A percentile compares a stretch with the other conserved stretches of the same genome.
phyloP scores from a whole-genome alignment of 2,329 filamentous ascomycete genomes.

The Pseudocercospora fijiensis region DNA sequence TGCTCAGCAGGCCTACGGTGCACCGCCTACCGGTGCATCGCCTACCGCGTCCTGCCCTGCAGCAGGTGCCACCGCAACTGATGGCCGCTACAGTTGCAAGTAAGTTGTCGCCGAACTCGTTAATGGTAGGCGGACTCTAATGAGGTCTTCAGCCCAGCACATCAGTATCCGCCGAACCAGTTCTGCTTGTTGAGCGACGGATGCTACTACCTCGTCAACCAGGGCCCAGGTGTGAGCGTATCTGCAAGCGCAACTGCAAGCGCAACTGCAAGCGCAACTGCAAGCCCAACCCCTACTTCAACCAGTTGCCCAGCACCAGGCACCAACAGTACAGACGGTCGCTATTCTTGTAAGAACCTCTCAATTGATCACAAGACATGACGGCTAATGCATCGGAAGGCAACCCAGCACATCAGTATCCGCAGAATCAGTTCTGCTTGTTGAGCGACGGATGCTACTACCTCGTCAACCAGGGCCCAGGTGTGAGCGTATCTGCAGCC shows the following conservation, averaged over 20 bases:
- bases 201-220: slow-evolving; percentile 12
- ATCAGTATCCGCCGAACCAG: slow-evolving; percentile 7
- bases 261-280: slow-evolving; percentile 6
- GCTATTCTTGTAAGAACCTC: slow-evolving; percentile 7
- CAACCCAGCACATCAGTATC: neutral
- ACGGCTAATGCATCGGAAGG: too few species aligned
- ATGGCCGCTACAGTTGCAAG: slow-evolving; percentile 18
- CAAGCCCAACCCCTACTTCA: slow-evolving; percentile 9
- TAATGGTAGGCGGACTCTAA: neutral
- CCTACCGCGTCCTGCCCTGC: neutral
- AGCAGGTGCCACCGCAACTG: neutral
- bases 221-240: slow-evolving; percentile 9
- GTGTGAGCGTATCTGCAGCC: too few species aligned
- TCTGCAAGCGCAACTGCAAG: slow-evolving; percentile 5
- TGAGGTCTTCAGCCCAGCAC: neutral
- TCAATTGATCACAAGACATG: too few species aligned
- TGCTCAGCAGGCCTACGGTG: neutral
- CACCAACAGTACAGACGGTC: slow-evolving; percentile 2
- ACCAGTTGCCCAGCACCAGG: slow-evolving; percentile 5
- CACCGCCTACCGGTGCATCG: neutral
- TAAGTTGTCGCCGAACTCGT: neutral
- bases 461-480: slow-evolving; percentile 4
- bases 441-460: slow-evolving; percentile 1
- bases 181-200: neutral
- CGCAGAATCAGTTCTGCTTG: neutral